These are phyloP conservation scores for Coniochaeta sp. DNA, from an alignment of 2,329 filamentous ascomycete genomes.

Conservation along the genomic window DNA sequence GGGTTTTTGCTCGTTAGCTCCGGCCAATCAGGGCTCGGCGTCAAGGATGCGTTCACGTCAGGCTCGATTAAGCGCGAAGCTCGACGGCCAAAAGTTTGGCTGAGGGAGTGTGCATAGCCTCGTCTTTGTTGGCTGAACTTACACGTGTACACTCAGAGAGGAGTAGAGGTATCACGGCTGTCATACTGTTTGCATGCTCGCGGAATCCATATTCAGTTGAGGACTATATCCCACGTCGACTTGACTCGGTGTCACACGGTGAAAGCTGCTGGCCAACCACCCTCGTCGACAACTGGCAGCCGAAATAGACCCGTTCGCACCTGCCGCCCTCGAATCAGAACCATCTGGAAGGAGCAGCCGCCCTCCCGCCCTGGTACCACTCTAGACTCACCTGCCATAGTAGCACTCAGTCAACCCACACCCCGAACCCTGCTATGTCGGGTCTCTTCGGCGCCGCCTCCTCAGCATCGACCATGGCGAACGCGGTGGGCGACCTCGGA, in stretches of 20 bases:
- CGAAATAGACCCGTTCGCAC: background rate
- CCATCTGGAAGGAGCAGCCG: background rate
- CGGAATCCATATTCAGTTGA: too few species aligned
- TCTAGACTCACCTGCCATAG: too few species aligned
- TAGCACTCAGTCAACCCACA: background rate
- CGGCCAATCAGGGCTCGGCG: background rate
- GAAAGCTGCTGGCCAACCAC: background rate
- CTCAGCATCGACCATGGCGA: slow-evolving; percentile 44
- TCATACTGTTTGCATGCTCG: background rate
- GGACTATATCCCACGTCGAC: too few species aligned
- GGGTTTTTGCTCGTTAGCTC: background rate
- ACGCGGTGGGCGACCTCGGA: slow-evolving; percentile 82
- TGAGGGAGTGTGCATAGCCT: background rate
- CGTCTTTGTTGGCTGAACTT: too few species aligned
- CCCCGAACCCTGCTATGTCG: slow-evolving; percentile 45
- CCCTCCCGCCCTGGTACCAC: slow-evolving; percentile 11
- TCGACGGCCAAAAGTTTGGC: too few species aligned
- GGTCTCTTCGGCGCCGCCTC: slow-evolving; percentile 50
- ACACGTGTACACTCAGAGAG: too few species aligned
- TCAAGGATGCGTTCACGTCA: background rate
- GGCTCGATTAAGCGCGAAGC: background rate
- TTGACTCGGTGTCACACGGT: too few species aligned
- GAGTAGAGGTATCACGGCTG: too few species aligned
- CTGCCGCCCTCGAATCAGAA: background rate
- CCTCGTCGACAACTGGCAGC: background rate